Percentiles rank a stretch among this genome's conserved stretches.
phyloP scores from a whole-genome alignment of 495 filamentous ascomycete species.

The Aspergillus biplanus region DNA sequence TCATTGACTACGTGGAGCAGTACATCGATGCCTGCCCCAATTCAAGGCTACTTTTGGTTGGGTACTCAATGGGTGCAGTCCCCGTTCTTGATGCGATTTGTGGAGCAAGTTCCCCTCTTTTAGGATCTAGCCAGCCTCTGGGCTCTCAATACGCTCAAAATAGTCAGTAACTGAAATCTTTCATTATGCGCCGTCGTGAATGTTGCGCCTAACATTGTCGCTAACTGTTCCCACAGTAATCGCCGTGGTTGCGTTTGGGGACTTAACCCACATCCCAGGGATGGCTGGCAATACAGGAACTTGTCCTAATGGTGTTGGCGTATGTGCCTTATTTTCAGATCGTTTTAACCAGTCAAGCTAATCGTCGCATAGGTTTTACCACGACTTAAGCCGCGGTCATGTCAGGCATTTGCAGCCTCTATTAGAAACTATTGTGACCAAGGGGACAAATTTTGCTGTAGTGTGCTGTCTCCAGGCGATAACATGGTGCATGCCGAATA shows the following conservation, averaged over 20 bases:
- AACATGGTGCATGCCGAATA: not conserved
- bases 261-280: not conserved
- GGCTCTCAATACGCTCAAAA: not conserved
- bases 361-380: not conserved
- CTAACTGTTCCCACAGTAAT: not conserved
- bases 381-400: not conserved
- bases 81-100: not conserved
- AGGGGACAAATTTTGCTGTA: not conserved
- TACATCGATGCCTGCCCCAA: not conserved
- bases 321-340: not conserved
- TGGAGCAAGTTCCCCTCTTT: not conserved
- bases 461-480: not conserved
- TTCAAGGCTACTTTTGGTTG: not conserved
- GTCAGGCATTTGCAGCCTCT: not conserved
- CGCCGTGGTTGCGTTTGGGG: not conserved
- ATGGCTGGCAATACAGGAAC: not conserved
- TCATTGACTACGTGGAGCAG: not conserved
- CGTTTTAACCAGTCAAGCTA: not conserved
- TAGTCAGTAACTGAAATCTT: not conserved
- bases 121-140: not conserved
- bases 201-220: not conserved
- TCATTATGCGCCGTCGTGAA: too few relatives aligned
- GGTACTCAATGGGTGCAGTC: not conserved
- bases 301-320: not conserved
- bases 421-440: not conserved